phyloP scores from a whole-genome alignment of 257 asterid species.

The Anisodus tanguticus region DNA sequence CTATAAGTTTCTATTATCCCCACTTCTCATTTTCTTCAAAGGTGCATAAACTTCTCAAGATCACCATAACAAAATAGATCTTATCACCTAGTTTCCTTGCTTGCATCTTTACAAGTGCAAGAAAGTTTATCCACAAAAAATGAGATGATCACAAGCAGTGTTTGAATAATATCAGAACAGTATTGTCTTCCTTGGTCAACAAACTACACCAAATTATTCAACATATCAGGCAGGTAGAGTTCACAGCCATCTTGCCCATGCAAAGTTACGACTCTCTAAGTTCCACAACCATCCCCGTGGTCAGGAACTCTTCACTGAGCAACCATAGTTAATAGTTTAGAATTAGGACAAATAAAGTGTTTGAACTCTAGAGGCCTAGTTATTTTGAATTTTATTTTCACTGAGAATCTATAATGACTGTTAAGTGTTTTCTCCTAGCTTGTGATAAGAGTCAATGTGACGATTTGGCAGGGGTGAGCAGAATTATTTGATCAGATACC shows the following conservation, averaged over 20 bases:
- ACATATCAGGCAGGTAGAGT: not conserved
- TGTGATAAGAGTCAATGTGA: not conserved
- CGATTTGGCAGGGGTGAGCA: not conserved
- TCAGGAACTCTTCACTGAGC: not conserved
- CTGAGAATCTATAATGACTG: not conserved
- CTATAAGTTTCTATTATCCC: too few relatives aligned
- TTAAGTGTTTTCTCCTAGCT: not conserved
- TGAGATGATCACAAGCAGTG: not conserved
- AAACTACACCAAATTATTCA: conserved; percentile 8
- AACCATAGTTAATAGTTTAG: not conserved
- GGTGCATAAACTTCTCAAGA: not conserved
- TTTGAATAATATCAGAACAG: not conserved
- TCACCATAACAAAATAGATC: not conserved
- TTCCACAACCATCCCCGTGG: not conserved
- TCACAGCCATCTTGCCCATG: not conserved
- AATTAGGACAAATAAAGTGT: not conserved
- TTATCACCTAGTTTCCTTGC: not conserved
- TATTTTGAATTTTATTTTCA: not conserved
- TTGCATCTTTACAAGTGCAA: not conserved
- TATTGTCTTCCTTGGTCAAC: not conserved
- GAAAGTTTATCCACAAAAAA: not conserved
- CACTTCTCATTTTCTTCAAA: too few relatives aligned
- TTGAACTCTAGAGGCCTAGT: conserved; percentile 6
- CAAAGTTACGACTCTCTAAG: not conserved
- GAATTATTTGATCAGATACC: not conserved